Base-by-base conservation (phyloP, 1,284 basidiomycete species). In the Cutaneotrichosporon cavernicola region DNA sequence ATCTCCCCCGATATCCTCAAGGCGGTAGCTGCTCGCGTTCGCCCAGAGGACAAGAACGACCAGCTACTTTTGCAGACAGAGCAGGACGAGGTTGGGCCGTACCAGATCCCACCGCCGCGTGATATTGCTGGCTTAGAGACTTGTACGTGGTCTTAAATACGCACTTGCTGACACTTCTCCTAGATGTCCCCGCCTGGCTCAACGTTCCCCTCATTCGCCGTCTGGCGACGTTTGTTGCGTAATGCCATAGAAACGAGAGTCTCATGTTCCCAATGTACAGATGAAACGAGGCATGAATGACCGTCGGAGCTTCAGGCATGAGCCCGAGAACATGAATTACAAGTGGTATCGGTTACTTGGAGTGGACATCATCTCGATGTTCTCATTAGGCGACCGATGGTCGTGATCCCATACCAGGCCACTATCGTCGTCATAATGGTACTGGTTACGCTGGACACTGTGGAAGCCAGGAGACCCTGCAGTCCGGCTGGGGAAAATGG, bases 1-100 rank as follows among this genome's bases (percentile, higher is more conserved):
- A 96, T 98, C 72, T 94, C 94, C 0, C 91, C 92, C 36, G 95
- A 98, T 81, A 97, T 98, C 65, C 84, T 98, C 56, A 90, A 91
- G 63, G 91, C 97, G n/a, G 95, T 98, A 53, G 92, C 94, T 47
- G 91, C 92, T 47, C 87, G 94, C 61, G 94, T 97, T 57, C 88
- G 92, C 73, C 90, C 92, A 59, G 93, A 95, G 79, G 95, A 97
- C 81, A 89, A 92, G 75, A 93, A 91, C 75, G 95, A 98, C 79
- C 94, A 97, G 77, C 84, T 98, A 36, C 86, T 98, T 65, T 87
- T 98, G 62, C 88, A 92, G 34, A 93, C 93, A 26, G 95, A 97
- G 80, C 91, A 90, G 47, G 95, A 97, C 74, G 95, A 97, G 81
- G 94, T 95, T 21, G 92, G 92, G 38, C 90, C 92, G 56, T 81